phyloP scores from a whole-genome alignment of 2,329 filamentous ascomycete genomes.

The Trichoderma harzianum region DNA sequence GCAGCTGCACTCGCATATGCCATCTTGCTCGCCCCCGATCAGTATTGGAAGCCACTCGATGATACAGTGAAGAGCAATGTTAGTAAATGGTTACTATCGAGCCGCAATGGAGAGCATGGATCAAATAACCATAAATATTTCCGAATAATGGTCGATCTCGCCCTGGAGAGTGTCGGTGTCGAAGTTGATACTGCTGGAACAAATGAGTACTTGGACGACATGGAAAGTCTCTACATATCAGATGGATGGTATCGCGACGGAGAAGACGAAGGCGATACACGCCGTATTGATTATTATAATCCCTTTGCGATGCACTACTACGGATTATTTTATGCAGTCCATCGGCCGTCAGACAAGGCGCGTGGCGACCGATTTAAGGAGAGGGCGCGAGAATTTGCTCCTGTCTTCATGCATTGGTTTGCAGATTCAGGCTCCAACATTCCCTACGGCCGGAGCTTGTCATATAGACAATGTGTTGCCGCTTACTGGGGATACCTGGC shows the following conservation, averaged over 20 bases:
- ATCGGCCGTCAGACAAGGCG: not conserved
- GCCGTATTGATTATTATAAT: not conserved
- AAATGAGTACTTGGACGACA: not conserved
- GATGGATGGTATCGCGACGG: not conserved
- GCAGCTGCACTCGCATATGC: not conserved
- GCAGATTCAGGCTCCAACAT: not conserved
- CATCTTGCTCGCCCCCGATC: not conserved
- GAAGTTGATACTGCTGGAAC: not conserved
- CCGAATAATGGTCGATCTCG: not conserved
- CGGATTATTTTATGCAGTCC: not conserved
- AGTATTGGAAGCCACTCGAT: not conserved
- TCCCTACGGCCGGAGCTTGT: not conserved
- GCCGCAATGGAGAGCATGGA: not conserved
- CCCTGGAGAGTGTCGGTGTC: not conserved
- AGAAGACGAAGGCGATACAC: not conserved
- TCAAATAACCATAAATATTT: not conserved
- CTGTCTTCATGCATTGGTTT: not conserved
- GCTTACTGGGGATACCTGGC: slow-evolving; percentile 14
- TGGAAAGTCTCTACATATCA: not conserved
- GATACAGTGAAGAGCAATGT: not conserved
- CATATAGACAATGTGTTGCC: slow-evolving; percentile 13
- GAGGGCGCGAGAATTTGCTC: not conserved
- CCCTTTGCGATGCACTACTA: not conserved
- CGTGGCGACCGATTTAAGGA: not conserved
- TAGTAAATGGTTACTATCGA: not conserved